A percentile compares a stretch with the other conserved stretches of the same genome.
These are phyloP conservation scores for Senna siamea DNA, from an alignment of 306 rosid genomes.

Conservation along the genomic window DNA sequence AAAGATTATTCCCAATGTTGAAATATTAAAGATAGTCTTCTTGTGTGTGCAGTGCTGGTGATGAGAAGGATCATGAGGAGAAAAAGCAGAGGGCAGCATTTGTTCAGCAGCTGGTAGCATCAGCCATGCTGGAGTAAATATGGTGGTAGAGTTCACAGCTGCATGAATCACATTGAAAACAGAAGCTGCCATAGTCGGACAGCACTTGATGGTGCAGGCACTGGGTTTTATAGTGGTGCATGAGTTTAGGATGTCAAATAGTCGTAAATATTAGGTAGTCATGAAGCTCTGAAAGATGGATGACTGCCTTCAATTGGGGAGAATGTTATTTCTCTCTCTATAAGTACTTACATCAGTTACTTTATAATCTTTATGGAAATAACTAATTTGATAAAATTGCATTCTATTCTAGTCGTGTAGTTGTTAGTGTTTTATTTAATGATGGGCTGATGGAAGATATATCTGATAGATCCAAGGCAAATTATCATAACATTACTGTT, in stretches of 20 bases:
- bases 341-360: neutral
- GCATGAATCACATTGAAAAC: conserved; percentile 39
- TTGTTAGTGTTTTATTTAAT: neutral
- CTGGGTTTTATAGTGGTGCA: conserved; percentile 43
- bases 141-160: conserved; percentile 20
- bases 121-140: conserved; percentile 62
- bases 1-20: conserved; percentile 17
- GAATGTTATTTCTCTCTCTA: conserved; percentile 21
- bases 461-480: neutral
- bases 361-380: neutral
- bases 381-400: neutral
- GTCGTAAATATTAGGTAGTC: conserved; percentile 33
- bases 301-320: neutral
- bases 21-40: conserved; percentile 29
- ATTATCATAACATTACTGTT: neutral
- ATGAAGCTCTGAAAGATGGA: conserved; percentile 2
- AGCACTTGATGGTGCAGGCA: conserved; percentile 40
- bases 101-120: conserved; percentile 64
- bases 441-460: neutral
- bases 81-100: conserved; percentile 63
- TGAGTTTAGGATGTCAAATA: conserved; percentile 41
- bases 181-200: conserved; percentile 35
- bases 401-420: neutral
- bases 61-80: conserved; percentile 63
- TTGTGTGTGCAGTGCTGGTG: conserved; percentile 50